phyloP scores from a whole-genome alignment of 2,329 filamentous ascomycete species.

The Diplocarpon mali region DNA sequence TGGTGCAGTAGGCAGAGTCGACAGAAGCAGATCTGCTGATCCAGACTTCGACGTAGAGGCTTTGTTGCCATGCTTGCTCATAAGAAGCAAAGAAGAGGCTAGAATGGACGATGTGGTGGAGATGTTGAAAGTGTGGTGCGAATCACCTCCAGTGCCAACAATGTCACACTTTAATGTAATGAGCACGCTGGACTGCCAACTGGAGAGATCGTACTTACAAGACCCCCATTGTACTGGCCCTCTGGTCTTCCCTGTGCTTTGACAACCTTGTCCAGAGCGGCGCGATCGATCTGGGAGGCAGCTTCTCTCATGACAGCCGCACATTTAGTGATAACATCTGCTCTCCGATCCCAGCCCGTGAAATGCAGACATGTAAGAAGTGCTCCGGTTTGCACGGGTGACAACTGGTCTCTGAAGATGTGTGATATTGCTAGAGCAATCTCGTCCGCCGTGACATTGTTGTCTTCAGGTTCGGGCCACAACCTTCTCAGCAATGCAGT shows the following conservation, averaged over 20 bases:
- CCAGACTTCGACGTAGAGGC: slow-evolving; percentile 93
- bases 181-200: slow-evolving; percentile 4
- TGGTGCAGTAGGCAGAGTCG: slow-evolving; percentile 60
- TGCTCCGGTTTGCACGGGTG: slow-evolving; percentile 77
- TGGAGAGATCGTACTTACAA: slow-evolving; percentile 45
- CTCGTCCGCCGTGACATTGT: slow-evolving; percentile 58
- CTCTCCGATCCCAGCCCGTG: slow-evolving; percentile 70
- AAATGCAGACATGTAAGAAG: slow-evolving; percentile 88
- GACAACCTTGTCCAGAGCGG: slow-evolving; percentile 50
- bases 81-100: slow-evolving; percentile 70
- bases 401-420: slow-evolving; percentile 84
- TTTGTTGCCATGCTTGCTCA: slow-evolving; percentile 93
- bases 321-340: slow-evolving; percentile 78
- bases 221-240: slow-evolving; percentile 68
- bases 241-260: slow-evolving; percentile 49
- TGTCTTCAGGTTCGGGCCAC: slow-evolving; percentile 42
- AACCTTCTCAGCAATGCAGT: slow-evolving; percentile 63
- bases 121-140: slow-evolving; percentile 97
- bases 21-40: slow-evolving; percentile 80
- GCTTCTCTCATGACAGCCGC: slow-evolving; percentile 75
- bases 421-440: slow-evolving; percentile 83
- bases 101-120: slow-evolving; percentile 91
- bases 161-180: slow-evolving; percentile 60
- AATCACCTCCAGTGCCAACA: slow-evolving; percentile 92
- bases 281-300: slow-evolving; percentile 58